Base-by-base conservation (phyloP, 1,284 basidiomycete genomes). In the Pterulicium gracile region DNA sequence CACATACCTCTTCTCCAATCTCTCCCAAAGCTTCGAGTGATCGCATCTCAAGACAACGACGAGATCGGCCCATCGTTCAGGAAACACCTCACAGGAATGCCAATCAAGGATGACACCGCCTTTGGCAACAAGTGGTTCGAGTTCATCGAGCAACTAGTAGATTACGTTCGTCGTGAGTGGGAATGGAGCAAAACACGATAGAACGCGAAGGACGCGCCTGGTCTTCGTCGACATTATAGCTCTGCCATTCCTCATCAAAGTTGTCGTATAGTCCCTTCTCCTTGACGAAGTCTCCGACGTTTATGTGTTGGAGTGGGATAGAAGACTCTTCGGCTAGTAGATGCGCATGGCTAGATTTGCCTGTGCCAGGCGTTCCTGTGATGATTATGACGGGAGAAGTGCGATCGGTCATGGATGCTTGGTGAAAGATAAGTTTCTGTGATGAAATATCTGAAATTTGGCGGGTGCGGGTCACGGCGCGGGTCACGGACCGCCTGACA, bases 21-120 rank as follows among this genome's bases (percentile, higher is more conserved):
- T 76, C 27, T 90, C 79, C 88, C 95, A 98, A n/a, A 99, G 67
- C 49, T 78, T 67, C 3, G 80, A 74, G 63, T 99, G 96, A 58
- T 96, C 74, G 56, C 93, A 97, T 14, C 87, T 77, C 5, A 98
- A 67, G 34, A 98, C 94, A 32, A 98, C 83, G 20, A 96, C 93
- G n/a, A 98, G 74, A 67, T 99, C 96, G 15, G 88, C 75, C 95
- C 95, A 98, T 51, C 94, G 76, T 64, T 98, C 93, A 0, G 96
- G 96, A 57, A 94, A 99, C 27, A 85, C 67, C 50, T 94, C 90
- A 59, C 92, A 96, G 23, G 91, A 92, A 62, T 99, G 96, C 88
- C 96, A 98, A 63, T 99, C 96, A 21, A 98, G 77, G 47, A 98
- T 82, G 55, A 96, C 70, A 10, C 93, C 93, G 45, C 88, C 85